Conservation (phyloP, 345 rosid genomes). For the Arabidopsis arenosa region DNA sequence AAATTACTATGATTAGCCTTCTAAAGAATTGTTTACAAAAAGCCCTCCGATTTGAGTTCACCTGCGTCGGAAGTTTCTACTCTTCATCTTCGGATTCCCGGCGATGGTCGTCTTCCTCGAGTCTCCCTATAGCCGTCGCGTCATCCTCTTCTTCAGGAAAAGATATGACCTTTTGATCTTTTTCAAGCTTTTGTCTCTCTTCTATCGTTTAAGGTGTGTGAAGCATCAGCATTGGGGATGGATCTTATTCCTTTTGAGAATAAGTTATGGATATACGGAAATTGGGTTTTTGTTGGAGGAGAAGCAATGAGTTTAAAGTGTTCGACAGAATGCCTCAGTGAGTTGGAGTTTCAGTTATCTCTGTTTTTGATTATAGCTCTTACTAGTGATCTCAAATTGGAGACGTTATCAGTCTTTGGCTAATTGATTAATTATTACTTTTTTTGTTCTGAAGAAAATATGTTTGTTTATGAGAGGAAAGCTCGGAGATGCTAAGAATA, state of each 20-base stretch:
- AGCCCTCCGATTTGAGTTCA: background rate
- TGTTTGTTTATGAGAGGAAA: conserved; percentile 32
- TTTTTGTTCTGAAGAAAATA: background rate
- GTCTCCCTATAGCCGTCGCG: conserved; percentile 46
- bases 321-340: conserved; percentile 38
- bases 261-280: background rate
- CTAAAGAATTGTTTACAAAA: background rate
- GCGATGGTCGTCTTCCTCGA: conserved; percentile 51
- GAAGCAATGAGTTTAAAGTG: conserved; percentile 11
- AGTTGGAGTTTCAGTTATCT: conserved; percentile 19
- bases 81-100: conserved; percentile 58
- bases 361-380: conserved; percentile 3
- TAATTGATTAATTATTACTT: background rate
- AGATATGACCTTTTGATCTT: conserved; percentile 42
- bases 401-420: background rate
- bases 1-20: background rate
- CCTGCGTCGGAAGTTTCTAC: conserved; percentile 21
- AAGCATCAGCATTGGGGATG: conserved; percentile 2
- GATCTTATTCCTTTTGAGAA: background rate
- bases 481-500: conserved; percentile 47
- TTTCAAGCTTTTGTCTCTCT: background rate
- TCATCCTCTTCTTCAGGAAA: conserved; percentile 62
- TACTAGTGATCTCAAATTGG: background rate
- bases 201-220: background rate
- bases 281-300: background rate